These are phyloP conservation scores for Lachancea quebecensis DNA, from an alignment of 805 yeast species.

Conservation along the genomic window DNA sequence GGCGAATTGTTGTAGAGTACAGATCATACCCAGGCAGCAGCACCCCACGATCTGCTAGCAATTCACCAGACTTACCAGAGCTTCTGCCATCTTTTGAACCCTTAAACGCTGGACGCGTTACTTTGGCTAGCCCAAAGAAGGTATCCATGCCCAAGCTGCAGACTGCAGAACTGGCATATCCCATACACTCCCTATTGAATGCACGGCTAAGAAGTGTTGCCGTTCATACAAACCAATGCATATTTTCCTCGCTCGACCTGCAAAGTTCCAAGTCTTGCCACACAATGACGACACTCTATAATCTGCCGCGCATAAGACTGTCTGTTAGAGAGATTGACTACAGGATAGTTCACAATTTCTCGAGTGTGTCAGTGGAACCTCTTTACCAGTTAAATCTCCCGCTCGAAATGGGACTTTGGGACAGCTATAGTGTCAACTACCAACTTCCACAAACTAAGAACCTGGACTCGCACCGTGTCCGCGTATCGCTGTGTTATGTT, in stretches of 20 bases:
- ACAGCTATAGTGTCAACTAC: slow-evolving; percentile 24
- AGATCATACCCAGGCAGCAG: slow-evolving; percentile 6
- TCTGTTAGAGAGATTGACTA: slow-evolving; percentile 4
- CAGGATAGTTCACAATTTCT: slow-evolving; percentile 17
- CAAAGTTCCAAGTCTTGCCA: slow-evolving; percentile 14
- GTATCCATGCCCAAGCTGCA: not conserved
- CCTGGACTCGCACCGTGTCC: slow-evolving; percentile 20
- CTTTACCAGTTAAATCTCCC: slow-evolving; percentile 19
- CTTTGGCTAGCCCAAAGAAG: not conserved
- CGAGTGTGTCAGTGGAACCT: slow-evolving; percentile 19
- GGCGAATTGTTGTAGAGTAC: slow-evolving; percentile 1
- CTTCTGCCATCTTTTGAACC: slow-evolving; percentile 25
- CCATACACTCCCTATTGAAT: slow-evolving; percentile 28
- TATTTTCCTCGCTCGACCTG: slow-evolving; percentile 29
- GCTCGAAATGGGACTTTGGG: slow-evolving; percentile 17
- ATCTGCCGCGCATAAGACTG: not conserved
- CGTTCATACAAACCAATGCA: slow-evolving; percentile 15
- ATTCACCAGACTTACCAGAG: slow-evolving; percentile 10
- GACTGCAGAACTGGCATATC: slow-evolving; percentile 12
- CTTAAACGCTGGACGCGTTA: slow-evolving; percentile 7
- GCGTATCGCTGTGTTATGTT: slow-evolving; percentile 18
- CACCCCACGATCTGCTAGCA: not conserved
- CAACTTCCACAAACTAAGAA: slow-evolving; percentile 18
- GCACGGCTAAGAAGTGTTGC: slow-evolving; percentile 28
- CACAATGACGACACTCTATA: not conserved